Conservation (phyloP, 2,329 filamentous ascomycete species). For the Didymella segeticola region DNA sequence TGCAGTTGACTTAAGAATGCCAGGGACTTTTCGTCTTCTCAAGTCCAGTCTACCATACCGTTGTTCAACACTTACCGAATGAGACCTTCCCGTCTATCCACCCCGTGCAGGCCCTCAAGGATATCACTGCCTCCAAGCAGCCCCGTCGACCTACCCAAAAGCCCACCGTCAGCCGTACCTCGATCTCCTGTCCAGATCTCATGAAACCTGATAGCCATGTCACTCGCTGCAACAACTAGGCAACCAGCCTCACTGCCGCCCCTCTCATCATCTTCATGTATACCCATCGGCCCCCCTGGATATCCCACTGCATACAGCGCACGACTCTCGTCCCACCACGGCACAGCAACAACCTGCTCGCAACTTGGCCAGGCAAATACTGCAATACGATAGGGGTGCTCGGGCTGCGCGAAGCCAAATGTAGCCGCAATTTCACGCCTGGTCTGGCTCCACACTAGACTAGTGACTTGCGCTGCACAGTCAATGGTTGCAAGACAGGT, state of each 20-base stretch:
- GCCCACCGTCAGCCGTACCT: constrained; percentile 56
- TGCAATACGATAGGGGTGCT: constrained; percentile 87
- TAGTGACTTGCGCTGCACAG: constrained; percentile 91
- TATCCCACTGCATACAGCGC: constrained; percentile 90
- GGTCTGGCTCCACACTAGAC: constrained; percentile 86
- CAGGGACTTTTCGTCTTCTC: neutral
- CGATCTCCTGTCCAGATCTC: constrained; percentile 81
- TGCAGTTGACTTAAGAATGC: neutral
- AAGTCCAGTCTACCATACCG: neutral
- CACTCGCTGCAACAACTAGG: constrained; percentile 89
- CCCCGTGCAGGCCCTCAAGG: constrained; percentile 79
- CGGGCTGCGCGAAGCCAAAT: constrained; percentile 90
- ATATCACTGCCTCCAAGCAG: constrained; percentile 83
- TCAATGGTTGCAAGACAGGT: constrained; percentile 87
- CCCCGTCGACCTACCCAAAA: constrained; percentile 49
- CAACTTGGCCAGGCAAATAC: constrained; percentile 96
- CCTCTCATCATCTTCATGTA: constrained; percentile 19
- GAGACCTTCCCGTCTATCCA: constrained; percentile 68
- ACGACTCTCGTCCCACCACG: constrained; percentile 79
- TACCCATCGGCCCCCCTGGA: constrained; percentile 65
- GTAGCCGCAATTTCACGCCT: constrained; percentile 89
- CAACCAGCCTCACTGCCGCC: constrained; percentile 71
- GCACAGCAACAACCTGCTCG: constrained; percentile 81
- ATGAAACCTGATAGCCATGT: constrained; percentile 93
- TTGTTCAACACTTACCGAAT: constrained; percentile 45